Conservation (phyloP, 2,329 filamentous ascomycete genomes). For the Colletotrichum melonis region DNA sequence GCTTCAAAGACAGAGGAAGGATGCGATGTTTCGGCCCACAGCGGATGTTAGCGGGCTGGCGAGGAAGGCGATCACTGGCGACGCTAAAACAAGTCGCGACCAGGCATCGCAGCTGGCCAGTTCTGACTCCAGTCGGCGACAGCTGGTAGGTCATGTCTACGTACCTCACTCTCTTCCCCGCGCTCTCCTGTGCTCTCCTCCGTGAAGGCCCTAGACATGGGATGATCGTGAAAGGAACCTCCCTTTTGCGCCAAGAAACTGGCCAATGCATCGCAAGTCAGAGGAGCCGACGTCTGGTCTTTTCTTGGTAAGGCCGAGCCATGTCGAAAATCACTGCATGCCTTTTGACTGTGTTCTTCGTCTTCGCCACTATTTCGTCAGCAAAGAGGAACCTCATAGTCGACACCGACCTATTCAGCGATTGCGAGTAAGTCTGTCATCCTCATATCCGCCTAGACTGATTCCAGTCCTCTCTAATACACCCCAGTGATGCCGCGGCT, state of each 20-base stretch:
- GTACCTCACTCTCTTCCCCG: background rate
- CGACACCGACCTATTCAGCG: constrained; percentile 59
- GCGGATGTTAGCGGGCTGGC: constrained; percentile 2
- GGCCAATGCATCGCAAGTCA: background rate
- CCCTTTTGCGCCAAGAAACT: background rate
- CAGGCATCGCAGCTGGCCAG: background rate
- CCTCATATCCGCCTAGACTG: background rate
- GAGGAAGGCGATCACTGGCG: background rate
- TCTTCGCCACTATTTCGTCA: background rate
- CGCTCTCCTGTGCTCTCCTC: background rate
- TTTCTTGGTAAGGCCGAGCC: too few relatives aligned
- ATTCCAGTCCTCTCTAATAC: background rate
- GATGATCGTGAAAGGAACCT: background rate
- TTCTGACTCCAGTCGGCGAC: background rate
- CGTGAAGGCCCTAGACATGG: background rate
- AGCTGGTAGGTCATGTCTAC: background rate
- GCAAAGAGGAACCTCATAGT: constrained; percentile 52
- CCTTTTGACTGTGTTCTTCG: background rate
- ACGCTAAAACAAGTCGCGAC: background rate
- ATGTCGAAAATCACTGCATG: background rate
- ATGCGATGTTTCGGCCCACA: background rate
- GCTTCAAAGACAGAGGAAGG: background rate
- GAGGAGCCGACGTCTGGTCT: background rate
- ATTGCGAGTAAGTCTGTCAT: constrained; percentile 52
- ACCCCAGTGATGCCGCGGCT: constrained; percentile 52